Percentiles rank a stretch among this genome's conserved stretches.
These are phyloP conservation scores for Daldinia caldariorum DNA, from an alignment of 495 filamentous ascomycete genomes.

Conservation along the genomic window DNA sequence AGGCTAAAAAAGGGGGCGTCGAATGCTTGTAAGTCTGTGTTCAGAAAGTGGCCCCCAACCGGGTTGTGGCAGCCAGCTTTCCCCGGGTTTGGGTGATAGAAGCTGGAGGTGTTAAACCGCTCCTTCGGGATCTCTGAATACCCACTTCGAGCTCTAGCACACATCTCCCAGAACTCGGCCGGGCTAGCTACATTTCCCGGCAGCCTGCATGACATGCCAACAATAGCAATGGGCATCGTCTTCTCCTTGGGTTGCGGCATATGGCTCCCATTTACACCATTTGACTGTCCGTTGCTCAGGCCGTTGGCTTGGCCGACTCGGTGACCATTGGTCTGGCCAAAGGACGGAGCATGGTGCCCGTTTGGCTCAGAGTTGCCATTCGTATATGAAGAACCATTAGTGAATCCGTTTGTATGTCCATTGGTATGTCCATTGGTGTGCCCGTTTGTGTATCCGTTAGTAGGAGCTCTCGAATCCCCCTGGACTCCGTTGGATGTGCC, in stretches of 20 bases:
- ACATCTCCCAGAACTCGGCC: slow-evolving; percentile 66
- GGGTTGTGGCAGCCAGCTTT: slow-evolving; percentile 77
- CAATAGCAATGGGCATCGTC: slow-evolving; percentile 62
- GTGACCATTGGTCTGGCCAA: slow-evolving; percentile 30
- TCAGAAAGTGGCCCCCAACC: slow-evolving; percentile 82
- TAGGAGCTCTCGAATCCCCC: slow-evolving; percentile 46
- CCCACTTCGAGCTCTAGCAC: slow-evolving; percentile 68
- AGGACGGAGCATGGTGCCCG: slow-evolving; percentile 22
- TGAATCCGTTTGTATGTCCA: slow-evolving; percentile 26
- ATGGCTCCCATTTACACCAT: slow-evolving; percentile 25
- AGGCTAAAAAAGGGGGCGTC: slow-evolving; percentile 91
- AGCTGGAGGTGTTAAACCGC: slow-evolving; percentile 73
- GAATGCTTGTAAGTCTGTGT: slow-evolving; percentile 75
- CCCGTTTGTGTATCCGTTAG: slow-evolving; percentile 53
- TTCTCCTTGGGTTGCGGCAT: slow-evolving; percentile 36
- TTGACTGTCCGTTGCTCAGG: slow-evolving; percentile 34
- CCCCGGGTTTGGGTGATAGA: slow-evolving; percentile 79
- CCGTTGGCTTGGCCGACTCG: slow-evolving; percentile 29
- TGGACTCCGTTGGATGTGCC: slow-evolving; percentile 45
- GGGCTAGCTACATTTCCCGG: slow-evolving; percentile 64
- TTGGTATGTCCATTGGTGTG: slow-evolving; percentile 34
- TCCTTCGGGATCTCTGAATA: slow-evolving; percentile 71
- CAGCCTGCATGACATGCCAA: slow-evolving; percentile 65
- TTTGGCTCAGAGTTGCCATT: slow-evolving; percentile 28
- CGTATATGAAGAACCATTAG: slow-evolving; percentile 24